A percentile compares a stretch with the other conserved stretches of the same genome.
Conservation (phyloP, 164 flowering plant species). For the Berberis thunbergii region DNA sequence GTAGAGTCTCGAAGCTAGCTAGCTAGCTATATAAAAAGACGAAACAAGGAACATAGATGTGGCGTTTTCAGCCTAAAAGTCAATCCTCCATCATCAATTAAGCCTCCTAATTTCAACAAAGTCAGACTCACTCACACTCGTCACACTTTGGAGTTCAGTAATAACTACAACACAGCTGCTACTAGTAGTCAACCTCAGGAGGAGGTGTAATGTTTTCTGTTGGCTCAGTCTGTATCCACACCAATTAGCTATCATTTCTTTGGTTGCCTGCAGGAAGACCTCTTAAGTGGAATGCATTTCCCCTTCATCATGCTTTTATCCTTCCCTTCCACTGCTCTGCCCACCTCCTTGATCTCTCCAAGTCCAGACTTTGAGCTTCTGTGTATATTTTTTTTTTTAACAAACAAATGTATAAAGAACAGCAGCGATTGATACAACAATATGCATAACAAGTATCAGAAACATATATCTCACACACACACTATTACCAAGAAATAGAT, state of each 20-base stretch:
- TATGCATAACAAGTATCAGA: not conserved
- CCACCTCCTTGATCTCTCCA: constrained; percentile 15
- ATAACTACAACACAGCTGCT: too few relatives aligned
- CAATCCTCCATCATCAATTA: not conserved
- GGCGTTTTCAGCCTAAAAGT: too few relatives aligned
- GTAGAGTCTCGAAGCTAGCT: too few relatives aligned
- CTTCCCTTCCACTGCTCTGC: not conserved
- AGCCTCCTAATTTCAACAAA: not conserved
- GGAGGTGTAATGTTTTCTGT: not conserved
- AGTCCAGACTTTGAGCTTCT: constrained; percentile 28
- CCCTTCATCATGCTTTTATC: constrained; percentile 17
- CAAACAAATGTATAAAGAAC: not conserved
- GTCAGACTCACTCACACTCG: too few relatives aligned
- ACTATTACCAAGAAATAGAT: not conserved
- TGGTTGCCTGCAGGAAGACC: constrained; percentile 6
- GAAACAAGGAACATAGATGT: too few relatives aligned
- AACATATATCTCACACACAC: not conserved
- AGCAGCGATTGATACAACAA: not conserved
- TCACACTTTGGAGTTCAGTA: too few relatives aligned
- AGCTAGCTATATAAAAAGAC: too few relatives aligned
- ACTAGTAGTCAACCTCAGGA: not conserved
- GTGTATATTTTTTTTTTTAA: not conserved
- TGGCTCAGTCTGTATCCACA: not conserved
- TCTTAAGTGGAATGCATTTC: constrained; percentile 51
- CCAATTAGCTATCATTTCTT: constrained; percentile 6